phyloP scores from a whole-genome alignment of 2,329 filamentous ascomycete species.

The Penicillium polonicum region DNA sequence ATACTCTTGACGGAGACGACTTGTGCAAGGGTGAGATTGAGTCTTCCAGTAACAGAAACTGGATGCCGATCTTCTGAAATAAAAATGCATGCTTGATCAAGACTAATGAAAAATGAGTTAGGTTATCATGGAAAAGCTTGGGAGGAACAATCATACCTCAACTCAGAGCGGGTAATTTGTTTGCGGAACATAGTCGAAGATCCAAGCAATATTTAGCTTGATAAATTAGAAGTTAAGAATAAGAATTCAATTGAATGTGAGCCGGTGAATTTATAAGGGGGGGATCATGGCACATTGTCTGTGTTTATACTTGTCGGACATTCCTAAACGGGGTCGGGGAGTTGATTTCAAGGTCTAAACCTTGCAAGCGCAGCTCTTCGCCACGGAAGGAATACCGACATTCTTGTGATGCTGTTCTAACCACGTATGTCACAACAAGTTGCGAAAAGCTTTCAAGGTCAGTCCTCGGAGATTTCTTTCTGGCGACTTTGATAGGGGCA shows the following conservation, averaged over 20 bases:
- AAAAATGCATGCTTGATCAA: constrained; percentile 21
- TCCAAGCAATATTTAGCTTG: background rate
- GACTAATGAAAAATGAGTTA: constrained; percentile 2
- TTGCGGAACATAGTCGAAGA: constrained; percentile 4
- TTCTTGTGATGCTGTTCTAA: constrained; percentile 1
- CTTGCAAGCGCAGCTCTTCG: background rate
- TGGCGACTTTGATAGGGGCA: background rate
- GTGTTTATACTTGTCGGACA: constrained; percentile 5
- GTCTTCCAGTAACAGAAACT: constrained; percentile 13
- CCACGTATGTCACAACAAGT: background rate
- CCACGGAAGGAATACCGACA: background rate
- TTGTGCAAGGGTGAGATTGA: constrained; percentile 11
- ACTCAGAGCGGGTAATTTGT: background rate
- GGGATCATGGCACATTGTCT: constrained; percentile 2
- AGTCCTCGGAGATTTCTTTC: background rate
- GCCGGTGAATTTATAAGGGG: background rate
- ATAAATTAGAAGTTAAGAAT: background rate
- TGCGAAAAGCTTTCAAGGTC: background rate
- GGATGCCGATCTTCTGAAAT: constrained; percentile 1
- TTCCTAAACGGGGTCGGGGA: constrained; percentile 12
- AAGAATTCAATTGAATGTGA: background rate
- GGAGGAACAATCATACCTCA: background rate
- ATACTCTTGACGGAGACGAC: constrained; percentile 15
- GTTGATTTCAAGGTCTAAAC: background rate
- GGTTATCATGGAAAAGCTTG: background rate